Conservation (phyloP, 2,329 filamentous ascomycete species). For the Fusarium verrucosum region DNA sequence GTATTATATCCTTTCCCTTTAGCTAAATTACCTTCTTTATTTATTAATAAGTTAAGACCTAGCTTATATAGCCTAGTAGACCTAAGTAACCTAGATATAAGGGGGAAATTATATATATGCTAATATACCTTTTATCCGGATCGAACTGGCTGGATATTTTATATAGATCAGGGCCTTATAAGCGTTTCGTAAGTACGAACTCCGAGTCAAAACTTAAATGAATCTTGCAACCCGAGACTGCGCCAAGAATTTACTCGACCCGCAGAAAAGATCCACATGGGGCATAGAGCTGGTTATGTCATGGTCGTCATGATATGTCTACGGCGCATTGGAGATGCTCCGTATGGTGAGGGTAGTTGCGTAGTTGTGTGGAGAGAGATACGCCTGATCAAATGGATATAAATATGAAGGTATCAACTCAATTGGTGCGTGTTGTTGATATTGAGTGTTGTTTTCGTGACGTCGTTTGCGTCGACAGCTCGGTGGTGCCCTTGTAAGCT, state of each 20-base stretch:
- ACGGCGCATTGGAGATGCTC: not conserved
- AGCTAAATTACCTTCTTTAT: too few relatives aligned
- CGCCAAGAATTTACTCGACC: conserved; percentile 19
- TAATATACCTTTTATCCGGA: too few relatives aligned
- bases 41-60: too few relatives aligned
- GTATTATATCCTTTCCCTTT: too few relatives aligned
- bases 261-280: conserved; percentile 20
- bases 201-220: conserved; percentile 11
- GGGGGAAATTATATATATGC: too few relatives aligned
- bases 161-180: too few relatives aligned
- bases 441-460: conserved; percentile 13
- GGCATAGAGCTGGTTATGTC: conserved; percentile 11
- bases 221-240: conserved; percentile 17
- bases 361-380: fast-evolving
- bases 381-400: not conserved
- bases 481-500: not conserved
- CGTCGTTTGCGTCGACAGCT: conserved; percentile 26
- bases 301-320: conserved; percentile 24
- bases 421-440: not conserved
- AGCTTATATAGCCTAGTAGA: too few relatives aligned
- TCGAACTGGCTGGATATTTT: too few relatives aligned
- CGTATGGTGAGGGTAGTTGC: fast-evolving
- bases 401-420: not conserved
- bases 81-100: too few relatives aligned
- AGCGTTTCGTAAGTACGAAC: conserved; percentile 26